These are phyloP conservation scores for Boletus insuetus DNA, from an alignment of 768 basidiomycete species.

Conservation along the genomic window DNA sequence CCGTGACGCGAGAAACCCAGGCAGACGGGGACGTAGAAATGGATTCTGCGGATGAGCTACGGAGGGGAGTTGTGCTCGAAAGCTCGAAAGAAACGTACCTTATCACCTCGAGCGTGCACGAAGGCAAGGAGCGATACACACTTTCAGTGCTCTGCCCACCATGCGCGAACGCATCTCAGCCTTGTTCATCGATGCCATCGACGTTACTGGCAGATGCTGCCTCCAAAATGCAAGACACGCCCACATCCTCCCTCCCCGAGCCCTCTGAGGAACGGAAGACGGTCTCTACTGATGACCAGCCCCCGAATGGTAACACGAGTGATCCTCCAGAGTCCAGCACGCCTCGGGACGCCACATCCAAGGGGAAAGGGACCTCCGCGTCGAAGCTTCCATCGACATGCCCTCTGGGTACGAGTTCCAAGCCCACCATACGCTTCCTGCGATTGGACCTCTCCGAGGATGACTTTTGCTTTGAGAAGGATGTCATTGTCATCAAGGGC, in stretches of 20 bases:
- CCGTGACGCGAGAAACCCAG: conserved; percentile 5
- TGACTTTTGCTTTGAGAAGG: conserved; percentile 24
- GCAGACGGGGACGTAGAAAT: conserved; percentile 5
- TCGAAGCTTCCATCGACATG: background rate
- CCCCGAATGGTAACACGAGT: background rate
- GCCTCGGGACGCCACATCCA: background rate
- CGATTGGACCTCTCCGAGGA: conserved; percentile 17
- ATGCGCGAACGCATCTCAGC: background rate
- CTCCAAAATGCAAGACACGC: conserved; percentile 6
- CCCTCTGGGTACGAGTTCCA: background rate
- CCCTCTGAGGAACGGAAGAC: background rate
- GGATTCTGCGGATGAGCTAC: conserved; percentile 9
- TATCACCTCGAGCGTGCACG: conserved; percentile 10
- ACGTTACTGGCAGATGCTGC: background rate
- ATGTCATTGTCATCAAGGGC: conserved; percentile 16
- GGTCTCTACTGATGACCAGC: background rate
- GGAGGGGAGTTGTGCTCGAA: conserved; percentile 25
- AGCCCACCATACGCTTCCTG: conserved; percentile 8
- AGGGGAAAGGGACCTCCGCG: background rate
- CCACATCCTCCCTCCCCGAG: background rate
- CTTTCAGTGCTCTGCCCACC: conserved; percentile 15
- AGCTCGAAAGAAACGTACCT: conserved; percentile 23
- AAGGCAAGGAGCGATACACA: conserved; percentile 15
- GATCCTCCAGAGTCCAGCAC: conserved; percentile 5
- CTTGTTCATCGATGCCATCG: background rate